phyloP scores from a whole-genome alignment of 2,329 filamentous ascomycete species.

The Xylariaceae sp. region DNA sequence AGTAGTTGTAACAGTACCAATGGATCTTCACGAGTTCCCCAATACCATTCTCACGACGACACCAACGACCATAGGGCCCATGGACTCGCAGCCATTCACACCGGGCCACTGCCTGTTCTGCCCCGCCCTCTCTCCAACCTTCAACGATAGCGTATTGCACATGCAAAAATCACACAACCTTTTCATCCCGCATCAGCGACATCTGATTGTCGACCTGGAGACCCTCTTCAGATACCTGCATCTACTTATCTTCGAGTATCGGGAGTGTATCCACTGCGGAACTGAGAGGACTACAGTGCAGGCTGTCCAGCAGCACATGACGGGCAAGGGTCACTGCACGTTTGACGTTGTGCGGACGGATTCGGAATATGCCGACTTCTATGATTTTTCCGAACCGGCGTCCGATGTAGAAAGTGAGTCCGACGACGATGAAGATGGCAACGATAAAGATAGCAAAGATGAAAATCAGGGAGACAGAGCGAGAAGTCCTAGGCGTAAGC shows the following conservation, averaged over 20 bases:
- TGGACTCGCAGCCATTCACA: constrained; percentile 15
- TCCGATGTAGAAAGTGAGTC: constrained; percentile 8
- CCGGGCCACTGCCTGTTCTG: constrained; percentile 29
- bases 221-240: constrained; percentile 47
- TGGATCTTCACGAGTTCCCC: too few relatives aligned
- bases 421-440: constrained; percentile 12
- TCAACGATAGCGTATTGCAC: constrained; percentile 33
- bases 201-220: constrained; percentile 45
- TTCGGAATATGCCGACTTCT: constrained; percentile 30
- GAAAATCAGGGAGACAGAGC: background rate
- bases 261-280: constrained; percentile 51
- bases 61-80: too few relatives aligned
- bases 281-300: constrained; percentile 40
- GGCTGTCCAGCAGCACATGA: constrained; percentile 45
- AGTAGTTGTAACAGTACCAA: too few relatives aligned
- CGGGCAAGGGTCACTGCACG: constrained; percentile 27
- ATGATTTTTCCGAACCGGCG: constrained; percentile 22
- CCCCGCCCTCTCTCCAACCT: constrained; percentile 12
- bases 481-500: constrained; percentile 10
- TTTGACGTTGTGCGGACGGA: constrained; percentile 23
- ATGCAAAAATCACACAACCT: constrained; percentile 50
- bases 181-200: constrained; percentile 37
- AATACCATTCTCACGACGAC: too few relatives aligned
- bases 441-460: constrained; percentile 3
- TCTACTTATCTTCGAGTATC: constrained; percentile 46